Base-by-base conservation (phyloP, 257 asterid species). In the Ballota nigra region DNA sequence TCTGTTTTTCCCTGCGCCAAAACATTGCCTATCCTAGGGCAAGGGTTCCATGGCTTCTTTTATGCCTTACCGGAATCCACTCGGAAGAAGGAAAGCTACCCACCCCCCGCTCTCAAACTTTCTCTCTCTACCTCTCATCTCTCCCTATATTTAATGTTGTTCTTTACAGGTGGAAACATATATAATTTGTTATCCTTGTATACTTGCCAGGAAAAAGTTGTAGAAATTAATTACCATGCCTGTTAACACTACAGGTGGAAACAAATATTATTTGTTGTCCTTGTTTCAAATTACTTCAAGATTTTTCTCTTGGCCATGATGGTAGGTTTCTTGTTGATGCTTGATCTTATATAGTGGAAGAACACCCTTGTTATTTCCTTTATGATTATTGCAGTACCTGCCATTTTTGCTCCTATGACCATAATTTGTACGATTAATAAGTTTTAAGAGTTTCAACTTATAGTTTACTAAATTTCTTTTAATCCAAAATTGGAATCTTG, bases 231-330 rank as follows among this genome's bases (percentile, higher is more conserved):
- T 56, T 56, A 28, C 6, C 69, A 59, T 56, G 63, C 53, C 41
- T 66, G 36, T 69, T 31, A 51, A 81, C 66, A 72, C 68, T 63
- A 71, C 85, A 92, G 96, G 83, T 88, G 81, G 86, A 81, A 83
- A 77, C 86, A 90, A 28, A 69, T 82, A 53, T 53, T 83, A 67
- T 83, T 90, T 55, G 85, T 74, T 9, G 69, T 88, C 72, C 82
- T 90, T 56, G 78, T 87, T 74, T 92, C 97, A 2, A 88, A 95
- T 79, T 92, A 90, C 87, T 90, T 92, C 83, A 87, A 90, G 88
- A 77, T 88, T 68, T 90, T 88, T 77, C 86, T 90, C 59, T 65
- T 88, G 81, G 87, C 96, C 62, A 90, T 83, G 86, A 83, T 87
- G 97, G 98, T 89, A 83, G 66, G 81, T 69, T 79, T 75, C 69